These are phyloP conservation scores for Wickerhamiella australiensis DNA, from an alignment of 805 yeast genomes.

Conservation along the genomic window DNA sequence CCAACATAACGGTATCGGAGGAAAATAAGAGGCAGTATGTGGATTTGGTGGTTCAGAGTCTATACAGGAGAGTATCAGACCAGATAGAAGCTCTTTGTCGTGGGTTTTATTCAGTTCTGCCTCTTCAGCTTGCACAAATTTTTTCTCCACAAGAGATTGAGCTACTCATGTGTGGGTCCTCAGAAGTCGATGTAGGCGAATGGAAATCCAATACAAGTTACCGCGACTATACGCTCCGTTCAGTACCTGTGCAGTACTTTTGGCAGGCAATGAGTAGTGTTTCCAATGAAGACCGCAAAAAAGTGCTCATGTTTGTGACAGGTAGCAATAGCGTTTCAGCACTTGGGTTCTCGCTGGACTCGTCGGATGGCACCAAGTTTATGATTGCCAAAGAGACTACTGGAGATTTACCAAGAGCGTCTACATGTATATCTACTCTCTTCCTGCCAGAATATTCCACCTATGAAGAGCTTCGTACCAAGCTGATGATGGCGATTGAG, in stretches of 20 bases:
- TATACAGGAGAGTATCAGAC: slow-evolving; percentile 79
- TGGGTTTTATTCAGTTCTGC: slow-evolving; percentile 94
- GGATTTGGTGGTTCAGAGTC: slow-evolving; percentile 90
- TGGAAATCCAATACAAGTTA: slow-evolving; percentile 98
- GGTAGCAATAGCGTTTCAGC: slow-evolving; percentile 98
- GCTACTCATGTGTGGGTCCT: slow-evolving; percentile 91
- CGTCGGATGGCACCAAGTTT: slow-evolving; percentile 96
- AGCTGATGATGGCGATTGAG: slow-evolving; percentile 89
- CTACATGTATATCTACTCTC: slow-evolving; percentile 97
- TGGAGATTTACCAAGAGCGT: slow-evolving; percentile 86
- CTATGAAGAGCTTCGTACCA: slow-evolving; percentile 73
- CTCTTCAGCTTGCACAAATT: slow-evolving; percentile 89
- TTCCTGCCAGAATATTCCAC: slow-evolving; percentile 89
- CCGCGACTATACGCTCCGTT: slow-evolving; percentile 91
- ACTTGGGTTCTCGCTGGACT: slow-evolving; percentile 96
- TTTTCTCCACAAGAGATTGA: slow-evolving; percentile 97
- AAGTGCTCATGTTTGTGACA: slow-evolving; percentile 90
- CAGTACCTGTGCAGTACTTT: slow-evolving; percentile 96
- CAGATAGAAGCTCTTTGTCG: slow-evolving; percentile 93
- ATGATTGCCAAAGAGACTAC: slow-evolving; percentile 94
- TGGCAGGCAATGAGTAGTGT: slow-evolving; percentile 88
- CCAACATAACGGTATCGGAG: slow-evolving; percentile 80
- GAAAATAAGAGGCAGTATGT: slow-evolving; percentile 93
- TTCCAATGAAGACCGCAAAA: slow-evolving; percentile 93
- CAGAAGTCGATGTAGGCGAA: slow-evolving; percentile 94